Evolutionary conservation across 768 basidiomycete species (phyloP), one percentile per base, ranked within the genome.

Genomic region (Mycena crocata): DNA sequence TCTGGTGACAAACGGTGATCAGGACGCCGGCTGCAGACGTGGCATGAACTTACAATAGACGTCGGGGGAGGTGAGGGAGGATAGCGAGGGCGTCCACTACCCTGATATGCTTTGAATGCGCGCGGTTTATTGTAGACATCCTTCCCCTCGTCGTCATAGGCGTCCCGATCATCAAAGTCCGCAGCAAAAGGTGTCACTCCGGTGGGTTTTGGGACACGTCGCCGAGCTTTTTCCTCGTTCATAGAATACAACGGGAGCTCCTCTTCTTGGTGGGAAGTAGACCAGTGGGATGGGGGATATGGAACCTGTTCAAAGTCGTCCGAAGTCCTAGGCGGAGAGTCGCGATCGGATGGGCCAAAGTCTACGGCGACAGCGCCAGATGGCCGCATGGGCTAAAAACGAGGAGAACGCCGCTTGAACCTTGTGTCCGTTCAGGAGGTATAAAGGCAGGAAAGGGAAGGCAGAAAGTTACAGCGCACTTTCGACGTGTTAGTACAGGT

Each of bases 261-360:
- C 68, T 83, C 82, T 77, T 85, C 81, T 79, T 83, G 72, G 77
- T 78, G 73, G 26, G 72, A 46, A 39, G 78, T 71, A 66, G 78
- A 40, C 79, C 79, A 76, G 69, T 79, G 72, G 70, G 73, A 79
- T 28, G 80, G 72, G 40, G 91, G 91, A 66, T 93, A 87, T 17
- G 84, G 76, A 65, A 92, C 80, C 74, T 93, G 85, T 78, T 93
- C 91, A 77, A 91, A 93, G 71, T 93, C 92, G 71, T 86, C 87
- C 60, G 88, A 88, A 54, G 85, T 81, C 73, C 82, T 82, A 46
- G 83, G 77, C 46, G 84, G 78, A 58, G 79, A 78, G 72, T 85
- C 84, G 69, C 83, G 81, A 69, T 82, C 80, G 65, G 85, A 83
- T 67, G 86, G 80, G 75, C 88, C 90, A 78, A 94, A 86, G 76